phyloP scores from a whole-genome alignment of 768 basidiomycete species.

The Megacollybia marginata region DNA sequence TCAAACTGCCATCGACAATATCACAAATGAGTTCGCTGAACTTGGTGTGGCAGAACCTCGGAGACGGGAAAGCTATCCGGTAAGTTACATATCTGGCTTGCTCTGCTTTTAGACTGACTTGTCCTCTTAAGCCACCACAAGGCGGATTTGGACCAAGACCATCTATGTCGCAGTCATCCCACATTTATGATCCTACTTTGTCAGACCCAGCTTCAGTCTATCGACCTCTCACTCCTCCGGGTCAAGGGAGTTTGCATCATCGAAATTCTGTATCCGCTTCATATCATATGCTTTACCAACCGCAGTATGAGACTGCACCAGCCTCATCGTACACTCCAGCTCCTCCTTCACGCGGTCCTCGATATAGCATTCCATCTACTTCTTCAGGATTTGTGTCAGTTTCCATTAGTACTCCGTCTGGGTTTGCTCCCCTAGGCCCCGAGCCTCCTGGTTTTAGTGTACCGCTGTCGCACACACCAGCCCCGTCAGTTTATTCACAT shows the following conservation, averaged over 20 bases:
- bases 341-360: constrained; percentile 40
- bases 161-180: constrained; percentile 19
- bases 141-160: constrained; percentile 28
- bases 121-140: constrained; percentile 25
- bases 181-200: constrained; percentile 28
- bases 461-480: constrained; percentile 36
- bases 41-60: constrained; percentile 45
- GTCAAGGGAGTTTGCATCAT: constrained; percentile 24
- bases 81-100: constrained; percentile 23
- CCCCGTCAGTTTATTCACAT: constrained; percentile 27
- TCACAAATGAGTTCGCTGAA: constrained; percentile 63
- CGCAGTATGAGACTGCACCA: constrained; percentile 25
- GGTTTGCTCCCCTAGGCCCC: constrained; percentile 26
- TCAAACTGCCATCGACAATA: constrained; percentile 36
- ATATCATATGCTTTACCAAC: constrained; percentile 34
- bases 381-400: constrained; percentile 56
- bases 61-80: constrained; percentile 54
- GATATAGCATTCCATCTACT: constrained; percentile 58
- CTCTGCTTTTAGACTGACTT: background rate
- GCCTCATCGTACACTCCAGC: constrained; percentile 23
- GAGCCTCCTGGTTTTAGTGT: constrained; percentile 22
- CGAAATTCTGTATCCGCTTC: constrained; percentile 15
- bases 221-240: constrained; percentile 26
- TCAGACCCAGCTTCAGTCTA: constrained; percentile 23
- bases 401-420: constrained; percentile 34